Evolutionary conservation across 257 asterid species (phyloP).

Genomic region (Cruciata laevipes): DNA sequence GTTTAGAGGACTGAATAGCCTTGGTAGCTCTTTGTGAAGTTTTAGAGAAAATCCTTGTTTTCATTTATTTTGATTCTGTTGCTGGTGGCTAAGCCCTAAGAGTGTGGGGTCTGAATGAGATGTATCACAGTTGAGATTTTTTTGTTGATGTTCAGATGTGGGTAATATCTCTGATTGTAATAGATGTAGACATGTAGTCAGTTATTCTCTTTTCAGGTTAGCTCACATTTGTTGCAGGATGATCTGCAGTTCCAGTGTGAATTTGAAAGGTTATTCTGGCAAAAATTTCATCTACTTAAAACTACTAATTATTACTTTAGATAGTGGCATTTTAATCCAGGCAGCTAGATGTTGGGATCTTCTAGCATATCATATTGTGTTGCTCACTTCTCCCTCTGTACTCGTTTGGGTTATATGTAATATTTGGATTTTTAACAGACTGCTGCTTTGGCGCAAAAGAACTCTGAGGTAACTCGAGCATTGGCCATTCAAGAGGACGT

Average conservation of each 20-base stretch:
- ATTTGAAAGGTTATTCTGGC: not conserved
- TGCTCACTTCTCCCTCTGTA: not conserved
- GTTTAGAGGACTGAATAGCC: not conserved
- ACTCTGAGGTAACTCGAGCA: conserved; percentile 76
- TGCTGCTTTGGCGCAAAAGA: conserved; percentile 72
- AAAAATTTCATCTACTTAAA: not conserved
- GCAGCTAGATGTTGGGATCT: not conserved
- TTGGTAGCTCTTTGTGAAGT: conserved; percentile 2
- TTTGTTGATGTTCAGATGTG: not conserved
- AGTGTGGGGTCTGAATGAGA: not conserved
- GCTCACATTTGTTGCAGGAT: not conserved
- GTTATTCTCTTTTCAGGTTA: too few relatives aligned
- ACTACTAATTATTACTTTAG: not conserved
- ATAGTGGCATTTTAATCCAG: conserved; percentile 5
- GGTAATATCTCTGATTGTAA: not conserved
- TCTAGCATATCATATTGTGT: conserved; percentile 6
- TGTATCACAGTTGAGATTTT: not conserved
- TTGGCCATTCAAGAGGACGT: conserved; percentile 66
- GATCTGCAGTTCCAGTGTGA: not conserved
- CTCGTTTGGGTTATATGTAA: conserved; percentile 5
- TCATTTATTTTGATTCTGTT: not conserved
- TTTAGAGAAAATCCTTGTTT: not conserved
- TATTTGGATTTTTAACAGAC: conserved; percentile 30
- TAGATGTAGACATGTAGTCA: too few relatives aligned
- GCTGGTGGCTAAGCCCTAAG: not conserved